Percentiles rank a stretch among this genome's conserved stretches.
Conservation (phyloP, 345 rosid species). For the Turritis glabra region DNA sequence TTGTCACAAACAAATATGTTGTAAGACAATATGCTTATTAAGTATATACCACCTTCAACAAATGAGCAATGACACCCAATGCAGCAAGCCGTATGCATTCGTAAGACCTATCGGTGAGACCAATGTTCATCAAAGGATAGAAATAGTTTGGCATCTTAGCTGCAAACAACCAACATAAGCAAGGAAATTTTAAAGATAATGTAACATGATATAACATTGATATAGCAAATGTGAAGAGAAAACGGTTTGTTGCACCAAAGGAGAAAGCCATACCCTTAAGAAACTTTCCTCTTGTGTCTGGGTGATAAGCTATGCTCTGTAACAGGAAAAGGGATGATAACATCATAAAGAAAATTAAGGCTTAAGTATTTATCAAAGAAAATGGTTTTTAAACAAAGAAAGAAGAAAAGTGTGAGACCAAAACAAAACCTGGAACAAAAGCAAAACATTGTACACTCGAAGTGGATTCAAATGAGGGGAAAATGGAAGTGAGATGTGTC, state of each 20-base stretch:
- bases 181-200: not conserved
- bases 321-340: not conserved
- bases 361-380: not conserved
- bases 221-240: not conserved
- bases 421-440: slow-evolving; percentile 53
- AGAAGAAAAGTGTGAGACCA: slow-evolving; percentile 10
- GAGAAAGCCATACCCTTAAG: slow-evolving; percentile 46
- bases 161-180: slow-evolving; percentile 34
- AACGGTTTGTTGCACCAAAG: not conserved
- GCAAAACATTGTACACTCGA: slow-evolving; percentile 48
- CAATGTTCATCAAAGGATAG: slow-evolving; percentile 45
- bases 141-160: slow-evolving; percentile 51
- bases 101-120: slow-evolving; percentile 25
- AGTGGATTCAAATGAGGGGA: not conserved
- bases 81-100: slow-evolving; percentile 54
- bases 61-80: slow-evolving; percentile 58
- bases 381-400: not conserved
- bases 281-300: slow-evolving; percentile 46
- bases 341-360: not conserved
- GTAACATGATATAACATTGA: not conserved
- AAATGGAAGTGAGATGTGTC: slow-evolving; percentile 2
- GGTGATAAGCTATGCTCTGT: slow-evolving; percentile 53
- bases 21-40: not conserved
- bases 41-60: slow-evolving; percentile 49
- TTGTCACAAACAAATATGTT: not conserved